Evolutionary conservation across 176 grass and related monocot genomes (phyloP), one percentile per base, ranked within the genome.

Genomic region (Eragrostis curvula): DNA sequence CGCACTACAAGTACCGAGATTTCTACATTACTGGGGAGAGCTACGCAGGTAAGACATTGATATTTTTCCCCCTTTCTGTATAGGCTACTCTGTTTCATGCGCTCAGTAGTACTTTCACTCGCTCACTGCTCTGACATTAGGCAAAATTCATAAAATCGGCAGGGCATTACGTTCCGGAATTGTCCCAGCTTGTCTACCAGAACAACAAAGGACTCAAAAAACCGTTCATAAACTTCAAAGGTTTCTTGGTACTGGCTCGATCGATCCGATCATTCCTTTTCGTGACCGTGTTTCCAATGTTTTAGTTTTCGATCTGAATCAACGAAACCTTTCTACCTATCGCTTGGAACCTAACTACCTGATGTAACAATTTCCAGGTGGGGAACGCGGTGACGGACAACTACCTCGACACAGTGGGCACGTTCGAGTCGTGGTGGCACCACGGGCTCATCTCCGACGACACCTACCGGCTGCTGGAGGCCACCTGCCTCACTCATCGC

Each of bases 401-500:
- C 68, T 32, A 87, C 44, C 39, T 55, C 8, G 79, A 86, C 64
- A 44, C 47, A 39, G 52, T 25, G 0, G 83, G 82, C 75, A 89
- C 48, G 14, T 82, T 88, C 90, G 77, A 91, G 70, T 88, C 45
- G 30, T 85, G 85, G 89, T 91, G 89, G 85, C 85, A 88, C 71
- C 89, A 91, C 70, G 89, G 89, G 30, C 25, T 91, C 5, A 48
- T 91, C 61, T 88, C 89, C 60, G 85, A 88, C 61, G 62, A 5
- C 12, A 85, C 85, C 5, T 88, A 83, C 80, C 23, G 48, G 16
- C 67, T 24, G 55, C 68, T 83, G 24, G 18, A 20, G 0, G 60
- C 24, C 8, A 51, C 76, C 44, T 91, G 82, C 85, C 42, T 60
- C 77, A 89, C 46, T 18, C 50, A 1, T 76, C 87, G 29, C 36